Percentiles rank a stretch among this genome's conserved stretches.
These are phyloP conservation scores for Cymodocea nodosa DNA, from an alignment of 116 monocot genomes.

Conservation along the genomic window DNA sequence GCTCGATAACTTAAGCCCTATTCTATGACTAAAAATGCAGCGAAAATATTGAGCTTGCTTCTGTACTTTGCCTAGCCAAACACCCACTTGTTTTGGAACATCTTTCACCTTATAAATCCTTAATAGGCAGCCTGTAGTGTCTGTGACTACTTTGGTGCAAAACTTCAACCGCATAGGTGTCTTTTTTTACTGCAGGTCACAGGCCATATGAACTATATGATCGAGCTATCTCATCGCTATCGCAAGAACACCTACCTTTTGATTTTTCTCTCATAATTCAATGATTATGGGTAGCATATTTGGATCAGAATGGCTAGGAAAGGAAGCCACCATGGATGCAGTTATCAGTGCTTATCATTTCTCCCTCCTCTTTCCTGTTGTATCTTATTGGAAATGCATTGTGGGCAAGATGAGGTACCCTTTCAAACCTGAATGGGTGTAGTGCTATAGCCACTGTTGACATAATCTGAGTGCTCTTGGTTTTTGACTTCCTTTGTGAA, in stretches of 20 bases:
- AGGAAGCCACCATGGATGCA: conserved; percentile 27
- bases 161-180: neutral
- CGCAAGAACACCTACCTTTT: conserved; percentile 1
- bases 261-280: conserved; percentile 8
- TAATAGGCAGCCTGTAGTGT: no score
- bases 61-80: no score
- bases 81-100: no score
- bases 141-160: neutral
- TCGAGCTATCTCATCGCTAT: neutral
- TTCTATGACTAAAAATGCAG: no score
- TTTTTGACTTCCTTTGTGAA: conserved; percentile 1
- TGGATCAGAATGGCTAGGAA: conserved; percentile 20
- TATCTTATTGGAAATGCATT: conserved; percentile 85
- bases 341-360: conserved; percentile 30
- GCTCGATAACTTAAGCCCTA: no score
- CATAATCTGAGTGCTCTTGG: no score
- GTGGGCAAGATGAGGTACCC: conserved; percentile 84
- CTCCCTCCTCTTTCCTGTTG: conserved; percentile 63
- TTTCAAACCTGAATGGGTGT: conserved; percentile 91
- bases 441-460: conserved; percentile 3
- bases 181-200: neutral
- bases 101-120: no score
- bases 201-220: conserved; percentile 4
- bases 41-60: no score
- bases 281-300: conserved; percentile 26